Base-by-base conservation (phyloP, 352 stramenopile genomes). In the Globisporangium nagaii region DNA sequence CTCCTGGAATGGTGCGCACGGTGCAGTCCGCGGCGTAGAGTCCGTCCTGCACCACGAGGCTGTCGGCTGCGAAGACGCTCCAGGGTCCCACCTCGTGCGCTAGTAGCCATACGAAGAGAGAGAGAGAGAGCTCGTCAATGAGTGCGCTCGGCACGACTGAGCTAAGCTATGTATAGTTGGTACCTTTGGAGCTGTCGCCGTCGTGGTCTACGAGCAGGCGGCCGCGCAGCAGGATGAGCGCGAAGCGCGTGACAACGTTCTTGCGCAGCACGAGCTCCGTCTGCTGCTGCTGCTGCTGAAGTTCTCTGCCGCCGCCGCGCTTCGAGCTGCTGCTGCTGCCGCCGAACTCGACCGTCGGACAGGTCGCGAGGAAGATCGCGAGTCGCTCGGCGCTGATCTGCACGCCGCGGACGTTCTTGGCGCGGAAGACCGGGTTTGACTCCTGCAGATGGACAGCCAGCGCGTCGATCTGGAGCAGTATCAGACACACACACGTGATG, bases 1-100 rank as follows among this genome's bases (percentile, higher is more conserved):
- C 55, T 10, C 56, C 51, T 15, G 64, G 52, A 1, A 73, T n/a
- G 8, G 66, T 73, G 25, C 61, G 57, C 20, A 75, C 68, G 15
- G 63, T 71, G 39, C 73, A 61, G 55, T 79, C 72, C 4, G 66
- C 60, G 34, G 58, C 30, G 52, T 68, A 79, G 31, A 71, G 54
- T 2, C 68, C 72, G 30, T 79, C 66, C 46, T 76, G 68, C 36
- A 69, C 54, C 22, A 75, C 61, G n/a, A 80, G 62, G 43, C 68
- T 73, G 39, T 77, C 68, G 42, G 61, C 55, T 0, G 66, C 70
- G 22, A 80, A 57, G 47, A 73, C 67, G 17, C 41, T 65, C 68
- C 66, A 74, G 3, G 58, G 46, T 2, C 61, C 66, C 13, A 66
- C 65, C 41, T 71, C 63, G 35, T 72, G 63, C 30, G 42, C 55